Evolutionary conservation across 306 rosid genomes (phyloP), one percentile per base, ranked within the genome.

Genomic region (Fragaria vesca): DNA sequence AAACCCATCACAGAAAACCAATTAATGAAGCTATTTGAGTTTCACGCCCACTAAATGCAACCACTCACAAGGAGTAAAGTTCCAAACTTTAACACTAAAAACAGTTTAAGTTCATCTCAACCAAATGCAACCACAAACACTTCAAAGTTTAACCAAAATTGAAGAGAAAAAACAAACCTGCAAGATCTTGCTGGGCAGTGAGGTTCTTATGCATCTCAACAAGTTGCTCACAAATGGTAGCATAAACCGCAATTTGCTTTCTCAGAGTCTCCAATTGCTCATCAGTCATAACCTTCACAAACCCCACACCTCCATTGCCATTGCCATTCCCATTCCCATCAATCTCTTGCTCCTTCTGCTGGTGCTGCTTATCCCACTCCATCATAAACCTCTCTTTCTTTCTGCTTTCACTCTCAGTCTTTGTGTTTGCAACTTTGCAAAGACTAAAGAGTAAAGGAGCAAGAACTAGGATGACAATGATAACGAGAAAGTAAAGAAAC

Each of bases 241-340:
- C 91, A 83, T 95, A 95, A 70, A 86, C 89, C 0, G 98, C 91
- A 65, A 95, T 95, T 68, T 95, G 97, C 76, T 95, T 85, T 65
- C 99, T 81, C 5, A 95, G 91, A 76, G 97, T 93, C 71, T 95
- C 97, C 81, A 95, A 80, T 68, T 95, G 99, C 17, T 90, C 98
- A 79, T 95, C 99, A 3, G 99, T 95, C 99, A 95, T 95, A 15
- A 95, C 99, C 66, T 93, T 91, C 63, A 95, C 96, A 78, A 85
- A 91, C 87, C 88, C 73, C 51, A 79, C 78, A 28, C 90, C 87
- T 20, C 86, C 84, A 13, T 78, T 76, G 55, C 75, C 86, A 57
- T 55, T 75, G 55, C 75, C 86, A 57, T 55, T 75, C 24, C 74
- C 81, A 66, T 81, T 80, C n/a, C 66, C 77, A 30, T 73, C 83